A percentile compares a stretch with the other conserved stretches of the same genome.
Evolutionary conservation across 106 monocot species (phyloP).

Genomic region (Alisma plantagoaquatica): DNA sequence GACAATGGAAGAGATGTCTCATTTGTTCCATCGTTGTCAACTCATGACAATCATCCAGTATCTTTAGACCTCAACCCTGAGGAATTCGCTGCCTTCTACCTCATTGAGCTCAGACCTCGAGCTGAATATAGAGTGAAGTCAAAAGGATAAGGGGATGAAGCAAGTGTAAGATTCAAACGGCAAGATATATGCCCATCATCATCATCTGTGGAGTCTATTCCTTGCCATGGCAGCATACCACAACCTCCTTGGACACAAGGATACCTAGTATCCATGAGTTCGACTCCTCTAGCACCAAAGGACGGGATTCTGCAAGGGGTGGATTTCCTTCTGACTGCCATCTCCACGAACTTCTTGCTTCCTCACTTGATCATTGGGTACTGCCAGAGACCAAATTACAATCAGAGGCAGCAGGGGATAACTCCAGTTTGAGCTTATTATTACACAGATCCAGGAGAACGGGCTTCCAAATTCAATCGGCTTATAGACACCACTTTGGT

Average conservation of each 20-base stretch:
- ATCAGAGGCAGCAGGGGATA: conserved; percentile 47
- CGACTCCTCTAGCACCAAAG: conserved; percentile 31
- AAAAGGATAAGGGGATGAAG: conserved; percentile 52
- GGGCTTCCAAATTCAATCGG: conserved; percentile 22
- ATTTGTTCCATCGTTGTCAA: conserved; percentile 7
- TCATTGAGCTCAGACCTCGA: conserved; percentile 9
- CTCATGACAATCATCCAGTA: conserved; percentile 1
- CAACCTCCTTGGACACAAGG: conserved; percentile 40
- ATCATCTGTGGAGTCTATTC: conserved; percentile 18
- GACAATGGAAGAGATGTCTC: neutral
- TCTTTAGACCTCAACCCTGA: conserved; percentile 5
- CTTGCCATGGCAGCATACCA: conserved; percentile 19
- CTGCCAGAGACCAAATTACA: conserved; percentile 25
- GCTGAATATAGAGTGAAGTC: conserved; percentile 9
- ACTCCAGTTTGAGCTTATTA: conserved; percentile 65
- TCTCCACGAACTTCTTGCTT: conserved; percentile 16
- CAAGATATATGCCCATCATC: conserved; percentile 40
- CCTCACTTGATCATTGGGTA: conserved; percentile 42
- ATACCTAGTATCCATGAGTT: conserved; percentile 53
- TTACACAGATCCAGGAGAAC: conserved; percentile 48
- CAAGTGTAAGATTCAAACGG: conserved; percentile 76
- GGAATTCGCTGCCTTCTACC: conserved; percentile 5
- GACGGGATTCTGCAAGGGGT: conserved; percentile 16
- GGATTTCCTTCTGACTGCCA: conserved; percentile 5
- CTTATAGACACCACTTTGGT: conserved; percentile 20